Evolutionary conservation across 257 asterid genomes (phyloP).

Genomic region (Solanum gandarillasii): DNA sequence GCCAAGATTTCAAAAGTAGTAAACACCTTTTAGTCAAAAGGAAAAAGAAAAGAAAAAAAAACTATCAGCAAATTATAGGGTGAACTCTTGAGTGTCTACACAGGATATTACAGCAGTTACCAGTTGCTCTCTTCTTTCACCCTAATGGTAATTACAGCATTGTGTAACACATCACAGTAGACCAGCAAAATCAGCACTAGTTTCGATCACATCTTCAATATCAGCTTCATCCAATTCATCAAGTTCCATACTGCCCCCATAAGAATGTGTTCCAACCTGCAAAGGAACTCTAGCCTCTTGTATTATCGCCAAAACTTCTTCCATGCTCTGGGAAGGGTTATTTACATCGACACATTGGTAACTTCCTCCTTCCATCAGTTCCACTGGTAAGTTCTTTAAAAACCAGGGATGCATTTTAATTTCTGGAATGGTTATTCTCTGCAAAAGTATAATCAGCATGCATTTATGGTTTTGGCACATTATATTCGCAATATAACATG

Average conservation of each 20-base stretch:
- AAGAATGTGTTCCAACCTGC: background rate
- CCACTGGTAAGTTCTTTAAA: slow-evolving; percentile 27
- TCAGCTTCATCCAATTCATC: slow-evolving; percentile 29
- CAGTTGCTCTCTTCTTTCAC: background rate
- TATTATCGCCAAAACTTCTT: slow-evolving; percentile 21
- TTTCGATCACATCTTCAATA: slow-evolving; percentile 12
- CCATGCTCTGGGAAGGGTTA: slow-evolving; percentile 28
- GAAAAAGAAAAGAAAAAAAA: background rate
- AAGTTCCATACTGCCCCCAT: slow-evolving; percentile 24
- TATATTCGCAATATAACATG: background rate
- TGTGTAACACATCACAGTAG: slow-evolving; percentile 2
- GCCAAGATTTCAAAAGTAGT: background rate
- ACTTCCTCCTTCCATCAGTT: slow-evolving; percentile 23
- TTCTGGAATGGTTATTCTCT: slow-evolving; percentile 34
- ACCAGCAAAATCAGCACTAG: slow-evolving; percentile 25
- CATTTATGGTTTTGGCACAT: background rate
- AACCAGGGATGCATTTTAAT: slow-evolving; percentile 31
- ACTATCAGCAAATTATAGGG: background rate
- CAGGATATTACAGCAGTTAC: background rate
- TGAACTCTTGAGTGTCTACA: background rate
- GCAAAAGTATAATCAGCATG: background rate
- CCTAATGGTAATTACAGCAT: background rate
- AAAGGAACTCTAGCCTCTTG: slow-evolving; percentile 19
- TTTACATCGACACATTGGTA: slow-evolving; percentile 16
- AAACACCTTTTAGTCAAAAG: background rate